Evolutionary conservation across 768 basidiomycete species (phyloP).

Genomic region (Mycena chlorophos): DNA sequence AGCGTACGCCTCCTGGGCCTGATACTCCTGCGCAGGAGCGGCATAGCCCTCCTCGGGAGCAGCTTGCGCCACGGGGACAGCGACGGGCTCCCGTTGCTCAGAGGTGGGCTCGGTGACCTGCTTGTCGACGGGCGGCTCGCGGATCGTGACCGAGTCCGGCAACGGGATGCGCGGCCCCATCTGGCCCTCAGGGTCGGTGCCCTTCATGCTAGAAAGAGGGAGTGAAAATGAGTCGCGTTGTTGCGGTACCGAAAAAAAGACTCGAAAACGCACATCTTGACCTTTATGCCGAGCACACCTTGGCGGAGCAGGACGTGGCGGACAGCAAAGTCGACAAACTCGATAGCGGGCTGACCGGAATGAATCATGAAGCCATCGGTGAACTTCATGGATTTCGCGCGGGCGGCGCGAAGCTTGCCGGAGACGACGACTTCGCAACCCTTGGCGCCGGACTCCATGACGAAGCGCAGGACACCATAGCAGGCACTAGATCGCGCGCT

Average conservation of each 20-base stretch:
- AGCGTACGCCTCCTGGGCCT: constrained; percentile 40
- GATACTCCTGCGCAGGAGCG: constrained; percentile 44
- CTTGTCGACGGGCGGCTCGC: constrained; percentile 90
- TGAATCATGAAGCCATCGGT: constrained; percentile 99
- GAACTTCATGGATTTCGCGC: constrained; percentile 99
- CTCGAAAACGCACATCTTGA: constrained; percentile 77
- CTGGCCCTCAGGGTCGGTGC: constrained; percentile 88
- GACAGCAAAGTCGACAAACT: constrained; percentile 97
- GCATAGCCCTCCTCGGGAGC: constrained; percentile 53
- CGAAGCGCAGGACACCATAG: constrained; percentile 99
- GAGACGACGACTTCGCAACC: constrained; percentile 99
- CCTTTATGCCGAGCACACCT: constrained; percentile 99
- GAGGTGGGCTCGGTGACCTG: constrained; percentile 85
- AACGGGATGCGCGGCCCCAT: constrained; percentile 90
- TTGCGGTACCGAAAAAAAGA: constrained; percentile 15
- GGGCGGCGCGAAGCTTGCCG: constrained; percentile 98
- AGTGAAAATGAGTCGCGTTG: neutral
- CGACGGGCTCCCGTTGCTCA: constrained; percentile 76
- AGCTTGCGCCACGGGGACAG: constrained; percentile 51
- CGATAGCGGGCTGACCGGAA: constrained; percentile 95
- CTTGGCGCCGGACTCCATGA: constrained; percentile 99
- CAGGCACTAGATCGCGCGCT: constrained; percentile 68
- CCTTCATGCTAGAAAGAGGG: constrained; percentile 94
- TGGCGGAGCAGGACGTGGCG: constrained; percentile 97
- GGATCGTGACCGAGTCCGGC: constrained; percentile 89